Evolutionary conservation across 176 grass and related monocot species (phyloP), one percentile per base, ranked within the genome.

Genomic region (Carex littledalei): DNA sequence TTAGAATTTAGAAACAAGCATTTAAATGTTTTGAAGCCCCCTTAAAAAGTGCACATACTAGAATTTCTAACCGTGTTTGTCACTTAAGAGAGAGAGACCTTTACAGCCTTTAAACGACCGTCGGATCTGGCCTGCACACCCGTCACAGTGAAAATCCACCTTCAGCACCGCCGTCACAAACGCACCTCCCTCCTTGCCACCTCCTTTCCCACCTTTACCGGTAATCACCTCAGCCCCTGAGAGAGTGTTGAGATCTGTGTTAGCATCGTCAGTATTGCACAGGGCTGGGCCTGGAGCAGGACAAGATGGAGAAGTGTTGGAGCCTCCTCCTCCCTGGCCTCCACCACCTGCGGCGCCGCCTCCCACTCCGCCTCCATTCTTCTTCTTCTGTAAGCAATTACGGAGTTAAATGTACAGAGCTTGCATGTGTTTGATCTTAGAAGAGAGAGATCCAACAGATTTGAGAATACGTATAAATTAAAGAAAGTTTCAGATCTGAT

Each of bases 71-170:
- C 47, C 10, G 10, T 50, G 47, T 50, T 10, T 11, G 47, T 50
- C 47, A 50, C 47, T 50, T 50, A 50, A 12, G 5, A 67, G 45
- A 31, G 2, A 13, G 0, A 8, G 32, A 83, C 95, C 95, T 88
- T 92, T 60, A 82, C 73, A 89, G 6, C 86, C 92, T 14, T 71
- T 92, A 67, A 94, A 37, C 57, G 92, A 92, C 31, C 13, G 81
- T 55, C 67, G 82, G 86, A 94, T 91, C 61, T 90, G 90, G 14
- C 59, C 84, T 20, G 88, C 80, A 84, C 95, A 98, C 2, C 92
- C 95, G 55, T 93, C 83, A 88, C 91, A 98, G 88, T 93, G 95
- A 83, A 93, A 91, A 87, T 98, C 95, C 0, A 94, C 76, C 92
- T 93, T 93, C 67, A 98, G 71, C 34, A 94, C 86, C 5, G 85